A percentile compares a stretch with the other conserved stretches of the same genome.
These are phyloP conservation scores for Paraleonurus japonicus DNA, from an alignment of 257 asterid genomes.

Conservation along the genomic window DNA sequence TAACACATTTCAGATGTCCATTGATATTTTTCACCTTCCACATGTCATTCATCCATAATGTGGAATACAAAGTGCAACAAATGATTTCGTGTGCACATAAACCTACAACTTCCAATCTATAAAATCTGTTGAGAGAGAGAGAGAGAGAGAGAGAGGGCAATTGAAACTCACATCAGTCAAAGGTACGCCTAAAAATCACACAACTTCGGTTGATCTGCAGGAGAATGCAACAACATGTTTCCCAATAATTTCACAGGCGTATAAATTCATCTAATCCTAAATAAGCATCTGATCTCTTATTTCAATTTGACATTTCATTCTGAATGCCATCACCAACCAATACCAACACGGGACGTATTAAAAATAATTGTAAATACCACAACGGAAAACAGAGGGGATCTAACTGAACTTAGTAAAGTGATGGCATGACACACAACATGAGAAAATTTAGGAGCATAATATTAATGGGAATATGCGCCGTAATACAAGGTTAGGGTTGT, in stretches of 20 bases:
- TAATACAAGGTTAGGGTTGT: conserved; percentile 43
- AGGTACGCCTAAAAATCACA: too few relatives aligned
- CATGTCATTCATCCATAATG: too few relatives aligned
- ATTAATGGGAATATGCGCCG: conserved; percentile 13
- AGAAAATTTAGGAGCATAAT: conserved; percentile 20
- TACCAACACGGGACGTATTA: not conserved
- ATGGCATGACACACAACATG: not conserved
- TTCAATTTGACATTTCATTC: not conserved
- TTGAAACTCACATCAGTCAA: too few relatives aligned
- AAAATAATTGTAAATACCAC: too few relatives aligned
- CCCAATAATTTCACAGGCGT: not conserved
- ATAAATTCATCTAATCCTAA: not conserved
- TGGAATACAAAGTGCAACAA: too few relatives aligned
- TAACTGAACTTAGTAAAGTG: not conserved
- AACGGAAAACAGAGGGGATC: too few relatives aligned
- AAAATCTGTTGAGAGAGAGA: not conserved
- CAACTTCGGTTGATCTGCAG: not conserved
- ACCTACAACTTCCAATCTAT: not conserved
- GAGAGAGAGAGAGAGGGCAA: not conserved
- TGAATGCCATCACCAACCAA: not conserved
- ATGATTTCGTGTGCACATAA: too few relatives aligned
- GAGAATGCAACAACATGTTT: not conserved
- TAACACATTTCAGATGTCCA: too few relatives aligned
- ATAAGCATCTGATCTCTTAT: not conserved
- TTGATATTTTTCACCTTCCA: too few relatives aligned